These are phyloP conservation scores for Quercus phellos DNA, from an alignment of 331 rosid species.

Conservation along the genomic window DNA sequence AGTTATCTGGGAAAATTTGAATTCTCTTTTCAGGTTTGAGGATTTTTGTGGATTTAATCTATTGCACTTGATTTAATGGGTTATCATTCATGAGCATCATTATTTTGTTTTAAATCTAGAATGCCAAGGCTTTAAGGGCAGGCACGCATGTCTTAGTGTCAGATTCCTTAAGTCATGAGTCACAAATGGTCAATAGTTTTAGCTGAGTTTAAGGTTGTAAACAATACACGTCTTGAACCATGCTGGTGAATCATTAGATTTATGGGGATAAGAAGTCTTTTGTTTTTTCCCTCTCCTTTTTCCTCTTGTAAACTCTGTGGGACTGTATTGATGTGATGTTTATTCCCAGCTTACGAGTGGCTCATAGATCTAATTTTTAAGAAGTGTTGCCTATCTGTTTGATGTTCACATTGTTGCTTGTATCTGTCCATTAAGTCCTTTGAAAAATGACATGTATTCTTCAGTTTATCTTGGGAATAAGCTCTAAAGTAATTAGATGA, in stretches of 20 bases:
- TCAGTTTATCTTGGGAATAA: background rate
- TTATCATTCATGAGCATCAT: background rate
- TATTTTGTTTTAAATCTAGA: background rate
- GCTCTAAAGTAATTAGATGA: background rate
- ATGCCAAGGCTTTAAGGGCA: background rate
- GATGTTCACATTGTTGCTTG: background rate
- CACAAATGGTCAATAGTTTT: background rate
- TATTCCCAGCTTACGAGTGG: background rate
- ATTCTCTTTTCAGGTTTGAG: background rate
- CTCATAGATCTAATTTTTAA: background rate
- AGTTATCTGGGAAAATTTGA: too few species aligned
- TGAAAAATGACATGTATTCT: background rate
- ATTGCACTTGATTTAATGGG: background rate
- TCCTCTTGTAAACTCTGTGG: too few species aligned
- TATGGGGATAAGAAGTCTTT: too few species aligned
- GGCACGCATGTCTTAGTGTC: background rate
- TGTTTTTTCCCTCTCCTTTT: too few species aligned
- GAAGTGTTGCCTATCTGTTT: background rate
- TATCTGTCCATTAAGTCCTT: background rate
- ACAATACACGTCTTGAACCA: too few species aligned
- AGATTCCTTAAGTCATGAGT: background rate
- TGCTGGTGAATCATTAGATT: too few species aligned
- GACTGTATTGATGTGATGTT: background rate
- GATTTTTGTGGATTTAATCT: background rate
- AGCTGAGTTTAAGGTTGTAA: background rate